phyloP scores from a whole-genome alignment of 768 basidiomycete species.

The Pleurotus sapidus region DNA sequence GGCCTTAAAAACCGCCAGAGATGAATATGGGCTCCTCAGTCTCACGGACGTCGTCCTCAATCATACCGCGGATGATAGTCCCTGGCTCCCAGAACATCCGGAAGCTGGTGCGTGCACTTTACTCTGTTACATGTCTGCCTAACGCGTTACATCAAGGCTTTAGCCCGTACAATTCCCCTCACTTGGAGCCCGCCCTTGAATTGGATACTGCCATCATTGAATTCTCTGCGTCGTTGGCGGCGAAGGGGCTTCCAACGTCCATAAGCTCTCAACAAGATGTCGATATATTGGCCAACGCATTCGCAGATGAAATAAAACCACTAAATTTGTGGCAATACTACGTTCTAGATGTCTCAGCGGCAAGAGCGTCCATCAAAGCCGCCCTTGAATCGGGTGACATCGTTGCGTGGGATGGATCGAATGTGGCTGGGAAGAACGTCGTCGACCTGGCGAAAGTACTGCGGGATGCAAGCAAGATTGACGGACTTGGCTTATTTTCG shows the following conservation, averaged over 20 bases:
- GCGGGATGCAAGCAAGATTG: constrained; percentile 49
- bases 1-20: constrained; percentile 66
- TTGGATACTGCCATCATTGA: constrained; percentile 84
- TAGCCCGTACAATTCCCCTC: constrained; percentile 88
- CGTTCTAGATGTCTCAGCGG: constrained; percentile 70
- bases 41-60: constrained; percentile 97
- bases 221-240: constrained; percentile 65
- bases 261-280: constrained; percentile 70
- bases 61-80: constrained; percentile 93
- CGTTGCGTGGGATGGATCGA: constrained; percentile 58
- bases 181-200: constrained; percentile 89
- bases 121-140: not conserved
- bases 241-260: constrained; percentile 68
- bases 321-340: constrained; percentile 94
- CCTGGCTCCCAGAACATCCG: constrained; percentile 91
- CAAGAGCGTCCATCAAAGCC: constrained; percentile 54
- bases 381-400: constrained; percentile 47
- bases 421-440: constrained; percentile 55
- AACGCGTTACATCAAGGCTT: constrained; percentile 54
- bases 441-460: constrained; percentile 67
- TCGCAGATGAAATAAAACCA: constrained; percentile 56
- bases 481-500: constrained; percentile 56
- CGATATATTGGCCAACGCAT: constrained; percentile 57
- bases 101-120: constrained; percentile 73
- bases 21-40: constrained; percentile 86